Evolutionary conservation across 306 rosid genomes (phyloP), one percentile per base, ranked within the genome.

Genomic region (Glycine tomentella): DNA sequence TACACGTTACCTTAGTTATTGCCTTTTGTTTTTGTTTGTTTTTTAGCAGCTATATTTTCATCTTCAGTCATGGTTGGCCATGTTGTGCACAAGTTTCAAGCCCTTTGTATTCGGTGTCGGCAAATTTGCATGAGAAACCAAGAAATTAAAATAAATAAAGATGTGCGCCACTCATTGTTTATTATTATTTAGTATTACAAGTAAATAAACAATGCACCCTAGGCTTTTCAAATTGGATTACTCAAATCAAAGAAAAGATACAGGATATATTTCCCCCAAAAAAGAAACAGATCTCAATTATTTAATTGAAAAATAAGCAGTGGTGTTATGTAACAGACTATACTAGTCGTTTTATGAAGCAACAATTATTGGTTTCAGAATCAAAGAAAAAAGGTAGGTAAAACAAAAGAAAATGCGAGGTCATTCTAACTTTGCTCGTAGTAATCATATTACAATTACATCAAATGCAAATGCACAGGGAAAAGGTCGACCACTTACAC

Each of bases 401-500:
- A 61, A 61, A 61, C 2, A 61, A 25, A 61, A 61, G 8, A 9
- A 61, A 11, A 52, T 17, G 33, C 4, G 36, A 70, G 79, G 78
- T 61, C 58, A 40, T 48, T 61, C 16, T 82, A 9, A 9, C 31
- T 6, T 7, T 36, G 57, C 10, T 51, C 9, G 17, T 56, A 10
- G 42, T 25, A 57, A 42, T 63, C 69, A 69, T 14, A 77, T 34
- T 51, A 57, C 33, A 57, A 57, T 16, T 62, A 44, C 25, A 64
- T 57, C 45, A 66, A 52, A 49, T 72, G 65, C 45, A 66, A 52
- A 49, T 73, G 58, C 42, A 61, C 16, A 13, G 1, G 42, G 0
- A 55, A 74, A 74, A 38, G 6, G 49, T 8, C 36, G 86, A 70
- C 82, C 82, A 77, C 56, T 53, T 44, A 4, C 14, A 17, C 11